phyloP scores from a whole-genome alignment of 2,329 filamentous ascomycete genomes.

The Nigrograna mackinnonii region DNA sequence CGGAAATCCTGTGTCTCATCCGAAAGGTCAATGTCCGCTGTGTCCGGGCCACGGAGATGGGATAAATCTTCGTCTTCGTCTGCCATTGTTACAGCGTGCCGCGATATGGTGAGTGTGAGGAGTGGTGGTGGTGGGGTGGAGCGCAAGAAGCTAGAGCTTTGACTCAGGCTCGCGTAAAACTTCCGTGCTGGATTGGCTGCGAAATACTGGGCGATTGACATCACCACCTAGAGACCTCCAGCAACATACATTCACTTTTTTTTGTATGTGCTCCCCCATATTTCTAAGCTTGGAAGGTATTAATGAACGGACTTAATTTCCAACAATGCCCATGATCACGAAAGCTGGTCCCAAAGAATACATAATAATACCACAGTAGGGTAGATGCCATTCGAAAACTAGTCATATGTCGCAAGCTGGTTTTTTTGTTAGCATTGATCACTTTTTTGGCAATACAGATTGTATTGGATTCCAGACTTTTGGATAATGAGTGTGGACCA shows the following conservation, averaged over 20 bases:
- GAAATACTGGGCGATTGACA: too few species aligned
- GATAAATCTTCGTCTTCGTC: constrained; percentile 40
- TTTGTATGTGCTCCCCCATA: background rate
- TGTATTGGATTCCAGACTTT: too few species aligned
- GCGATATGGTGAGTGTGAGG: background rate
- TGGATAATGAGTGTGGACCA: too few species aligned
- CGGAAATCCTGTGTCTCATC: constrained; percentile 89
- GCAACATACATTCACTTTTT: background rate
- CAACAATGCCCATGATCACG: background rate
- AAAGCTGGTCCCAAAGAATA: background rate
- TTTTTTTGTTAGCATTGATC: too few species aligned
- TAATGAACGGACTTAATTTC: background rate
- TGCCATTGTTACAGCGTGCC: constrained; percentile 23
- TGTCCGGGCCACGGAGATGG: constrained; percentile 23
- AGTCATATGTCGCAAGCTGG: too few species aligned
- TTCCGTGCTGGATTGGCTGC: background rate
- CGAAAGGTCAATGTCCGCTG: constrained; percentile 57
- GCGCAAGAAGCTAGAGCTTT: constrained; percentile 1
- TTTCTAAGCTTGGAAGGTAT: background rate
- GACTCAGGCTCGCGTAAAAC: constrained; percentile 4
- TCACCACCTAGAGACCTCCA: too few species aligned
- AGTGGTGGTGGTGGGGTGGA: background rate
- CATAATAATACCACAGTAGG: too few species aligned
- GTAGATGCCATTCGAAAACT: too few species aligned
- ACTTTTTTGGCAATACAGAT: too few species aligned